phyloP scores from a whole-genome alignment of 2,329 filamentous ascomycete genomes.

The Colletotrichum musicola region DNA sequence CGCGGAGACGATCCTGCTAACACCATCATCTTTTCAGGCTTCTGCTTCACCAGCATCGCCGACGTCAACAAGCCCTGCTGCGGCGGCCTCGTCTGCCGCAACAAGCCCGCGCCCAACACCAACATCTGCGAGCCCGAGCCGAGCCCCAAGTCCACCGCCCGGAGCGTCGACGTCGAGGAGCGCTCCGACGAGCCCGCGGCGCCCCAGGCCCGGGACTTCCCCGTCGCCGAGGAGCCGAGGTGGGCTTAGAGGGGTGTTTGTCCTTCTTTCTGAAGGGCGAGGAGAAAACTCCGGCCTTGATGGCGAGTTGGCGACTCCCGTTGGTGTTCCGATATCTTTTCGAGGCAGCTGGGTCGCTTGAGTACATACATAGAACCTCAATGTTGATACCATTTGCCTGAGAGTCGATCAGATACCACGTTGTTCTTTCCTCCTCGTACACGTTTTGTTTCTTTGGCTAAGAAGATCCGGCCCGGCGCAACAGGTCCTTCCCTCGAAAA shows the following conservation, averaged over 20 bases:
- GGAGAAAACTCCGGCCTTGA: not conserved
- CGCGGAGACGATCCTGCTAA: not conserved
- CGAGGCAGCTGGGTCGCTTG: constrained; percentile 11
- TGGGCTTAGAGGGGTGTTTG: not conserved
- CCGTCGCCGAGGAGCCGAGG: constrained; percentile 7
- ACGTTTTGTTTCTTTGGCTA: not conserved
- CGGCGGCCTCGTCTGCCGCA: constrained; percentile 21
- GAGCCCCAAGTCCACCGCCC: not conserved
- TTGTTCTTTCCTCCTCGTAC: not conserved
- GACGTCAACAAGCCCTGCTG: constrained; percentile 27
- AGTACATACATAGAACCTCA: not conserved
- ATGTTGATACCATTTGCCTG: not conserved
- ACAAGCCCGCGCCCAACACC: constrained; percentile 2
- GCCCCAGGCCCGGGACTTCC: not conserved
- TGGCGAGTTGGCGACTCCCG: no score
- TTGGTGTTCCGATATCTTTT: not conserved
- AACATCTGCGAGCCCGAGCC: constrained; percentile 19
- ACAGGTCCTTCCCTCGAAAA: no score
- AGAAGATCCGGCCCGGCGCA: not conserved
- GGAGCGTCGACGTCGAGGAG: not conserved
- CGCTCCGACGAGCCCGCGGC: not conserved
- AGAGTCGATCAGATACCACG: no score
- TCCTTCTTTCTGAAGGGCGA: no score
- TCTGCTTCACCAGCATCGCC: constrained; percentile 17
- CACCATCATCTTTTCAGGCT: not conserved